A percentile compares a stretch with the other conserved stretches of the same genome.
Evolutionary conservation across 805 yeast species (phyloP).

Genomic region (Wickerhamomyces mucosus): DNA sequence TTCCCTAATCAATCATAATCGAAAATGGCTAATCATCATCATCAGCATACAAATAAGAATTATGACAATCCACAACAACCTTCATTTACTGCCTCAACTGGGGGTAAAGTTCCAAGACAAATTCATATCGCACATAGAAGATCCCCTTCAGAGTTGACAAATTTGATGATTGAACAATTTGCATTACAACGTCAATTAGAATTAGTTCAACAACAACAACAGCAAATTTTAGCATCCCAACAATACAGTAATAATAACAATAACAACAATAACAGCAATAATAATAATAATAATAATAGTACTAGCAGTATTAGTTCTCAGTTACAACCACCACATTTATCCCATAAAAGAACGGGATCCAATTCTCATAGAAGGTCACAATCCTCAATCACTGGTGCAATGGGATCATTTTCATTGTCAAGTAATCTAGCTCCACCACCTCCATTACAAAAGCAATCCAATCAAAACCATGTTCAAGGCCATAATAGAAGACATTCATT

Average conservation of each 20-base stretch:
- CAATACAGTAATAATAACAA: constrained; percentile 29
- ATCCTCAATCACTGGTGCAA: constrained; percentile 28
- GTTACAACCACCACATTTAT: constrained; percentile 12
- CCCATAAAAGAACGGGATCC: constrained; percentile 9
- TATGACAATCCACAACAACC: constrained; percentile 13
- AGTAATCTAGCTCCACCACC: constrained; percentile 17
- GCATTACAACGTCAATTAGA: constrained; percentile 87
- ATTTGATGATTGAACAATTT: constrained; percentile 84
- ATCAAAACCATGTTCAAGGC: constrained; percentile 31
- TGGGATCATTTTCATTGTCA: constrained; percentile 22
- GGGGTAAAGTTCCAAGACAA: constrained; percentile 41
- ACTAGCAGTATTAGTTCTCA: not conserved
- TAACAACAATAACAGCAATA: constrained; percentile 8
- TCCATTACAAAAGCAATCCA: constrained; percentile 10
- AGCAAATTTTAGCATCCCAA: constrained; percentile 70
- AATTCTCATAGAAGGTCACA: constrained; percentile 39
- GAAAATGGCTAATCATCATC: constrained; percentile 6
- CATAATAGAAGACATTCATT: constrained; percentile 88
- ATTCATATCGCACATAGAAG: constrained; percentile 95
- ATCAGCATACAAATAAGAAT: constrained; percentile 7
- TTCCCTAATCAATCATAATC: too few relatives aligned
- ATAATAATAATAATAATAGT: constrained; percentile 1
- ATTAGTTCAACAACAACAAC: constrained; percentile 84
- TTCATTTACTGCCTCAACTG: constrained; percentile 25
- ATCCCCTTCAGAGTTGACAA: constrained; percentile 91